Percentiles rank a stretch among this genome's conserved stretches.
Conservation (phyloP, 2,329 filamentous ascomycete species). For the Epichloe gansuensis region DNA sequence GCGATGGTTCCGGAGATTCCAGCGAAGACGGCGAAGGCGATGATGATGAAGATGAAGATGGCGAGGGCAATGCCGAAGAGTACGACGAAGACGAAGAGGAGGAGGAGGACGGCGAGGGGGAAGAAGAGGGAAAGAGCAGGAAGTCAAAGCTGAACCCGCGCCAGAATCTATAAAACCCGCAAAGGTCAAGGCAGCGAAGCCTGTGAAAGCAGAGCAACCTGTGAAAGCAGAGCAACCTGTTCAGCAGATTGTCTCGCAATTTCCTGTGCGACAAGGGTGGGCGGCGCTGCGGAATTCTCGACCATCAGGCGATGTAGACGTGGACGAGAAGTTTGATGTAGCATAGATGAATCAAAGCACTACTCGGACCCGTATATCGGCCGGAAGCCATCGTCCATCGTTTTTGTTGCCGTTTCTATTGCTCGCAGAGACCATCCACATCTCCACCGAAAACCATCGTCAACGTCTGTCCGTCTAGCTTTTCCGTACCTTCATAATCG, state of each 20-base stretch:
- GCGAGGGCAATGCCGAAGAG: constrained; percentile 27
- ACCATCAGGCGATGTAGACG: constrained; percentile 17
- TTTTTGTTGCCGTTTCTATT: too few relatives aligned
- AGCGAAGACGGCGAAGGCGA: constrained; percentile 42
- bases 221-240: constrained; percentile 6
- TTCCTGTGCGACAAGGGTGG: constrained; percentile 19
- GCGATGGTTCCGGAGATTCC: constrained; percentile 41
- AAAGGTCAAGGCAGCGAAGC: constrained; percentile 7
- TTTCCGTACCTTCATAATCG: too few relatives aligned
- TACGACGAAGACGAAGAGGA: constrained; percentile 25
- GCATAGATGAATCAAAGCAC: constrained; percentile 6
- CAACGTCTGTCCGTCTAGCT: too few relatives aligned
- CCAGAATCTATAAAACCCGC: background rate
- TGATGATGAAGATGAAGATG: constrained; percentile 31
- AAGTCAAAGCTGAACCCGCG: constrained; percentile 8
- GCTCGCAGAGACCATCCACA: too few relatives aligned
- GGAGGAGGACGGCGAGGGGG: constrained; percentile 19
- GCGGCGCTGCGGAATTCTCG: constrained; percentile 16
- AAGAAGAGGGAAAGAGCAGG: constrained; percentile 11
- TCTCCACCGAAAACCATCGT: too few relatives aligned
- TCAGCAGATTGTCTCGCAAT: constrained; percentile 4
- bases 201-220: background rate
- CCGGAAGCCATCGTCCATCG: too few relatives aligned
- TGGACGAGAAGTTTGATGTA: constrained; percentile 23
- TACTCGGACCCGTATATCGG: background rate